Base-by-base conservation (phyloP, 2,329 filamentous ascomycete species). In the Diaporthe vexans region DNA sequence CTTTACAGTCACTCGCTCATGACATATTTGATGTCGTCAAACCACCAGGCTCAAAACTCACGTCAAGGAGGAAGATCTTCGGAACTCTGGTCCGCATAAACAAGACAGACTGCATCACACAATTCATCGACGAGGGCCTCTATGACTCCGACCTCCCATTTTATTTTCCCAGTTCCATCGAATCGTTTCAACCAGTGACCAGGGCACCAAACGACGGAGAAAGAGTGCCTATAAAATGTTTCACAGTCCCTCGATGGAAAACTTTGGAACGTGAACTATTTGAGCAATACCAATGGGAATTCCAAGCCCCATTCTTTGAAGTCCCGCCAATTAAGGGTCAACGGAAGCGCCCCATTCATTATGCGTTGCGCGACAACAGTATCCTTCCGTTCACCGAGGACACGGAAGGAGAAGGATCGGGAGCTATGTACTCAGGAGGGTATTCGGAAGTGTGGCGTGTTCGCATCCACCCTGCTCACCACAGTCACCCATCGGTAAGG, bases 211-310 rank as follows among this genome's bases (percentile, higher is more conserved):
- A 5, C 19, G 4, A 17, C 0, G 33, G 51, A 2, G 19, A 48
- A 0, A 15, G 8, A 11, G 15, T 37, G 13, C 24, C 54, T 10
- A 54, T 73, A 4, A 10, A 21, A 3, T 61, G 54, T 7, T 70
- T 73, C 6, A 54, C 43, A 9, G 24, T 17, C 1, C 26, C 43
- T 10, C 29, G 17, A 17, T 73, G 72, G 72, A 61, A 5, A 8
- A 1, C 11, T 0, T 15, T 70, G 7, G 54, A 73, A 2, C 26
- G 43, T 33, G 72, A 73, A 35, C 35, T 3, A 6, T 73, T 70
- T 51, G 29, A 40, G n/a, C n/a, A 61, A n/a, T 61, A 63, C 8
- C 72, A 73, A 29, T 73, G 72, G 72, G 43, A 61, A 19, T 73
- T 70, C 17, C 43, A 58, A 24, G 63, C 72, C 11, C 56, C 72